These are phyloP conservation scores for Trichoderma simmonsii DNA, from an alignment of 2,329 filamentous ascomycete species.

Conservation along the genomic window DNA sequence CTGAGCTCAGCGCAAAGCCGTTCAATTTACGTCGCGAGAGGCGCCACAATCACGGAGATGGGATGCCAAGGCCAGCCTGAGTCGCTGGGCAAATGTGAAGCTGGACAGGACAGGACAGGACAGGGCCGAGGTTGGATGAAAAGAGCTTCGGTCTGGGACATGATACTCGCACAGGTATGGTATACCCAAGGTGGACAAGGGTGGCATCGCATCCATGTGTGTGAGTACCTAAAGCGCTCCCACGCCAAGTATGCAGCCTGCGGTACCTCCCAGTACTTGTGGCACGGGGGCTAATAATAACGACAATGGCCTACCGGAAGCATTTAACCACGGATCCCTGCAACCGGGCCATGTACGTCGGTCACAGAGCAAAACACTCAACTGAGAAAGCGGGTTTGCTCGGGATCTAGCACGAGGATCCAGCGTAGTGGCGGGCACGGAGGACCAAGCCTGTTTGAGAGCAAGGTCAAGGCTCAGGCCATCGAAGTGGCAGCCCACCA, in stretches of 20 bases:
- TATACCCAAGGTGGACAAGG: conserved; percentile 12
- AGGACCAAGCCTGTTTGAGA: conserved; percentile 18
- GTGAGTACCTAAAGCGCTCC: neutral
- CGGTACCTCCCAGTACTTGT: neutral
- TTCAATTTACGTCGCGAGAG: conserved; percentile 17
- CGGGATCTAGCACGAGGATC: conserved; percentile 18
- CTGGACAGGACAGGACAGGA: neutral
- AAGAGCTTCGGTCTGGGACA: conserved; percentile 16
- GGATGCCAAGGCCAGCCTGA: conserved; percentile 3
- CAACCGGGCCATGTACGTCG: neutral
- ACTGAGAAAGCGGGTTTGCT: conserved; percentile 18
- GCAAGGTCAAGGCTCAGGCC: conserved; percentile 17
- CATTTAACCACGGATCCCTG: conserved; percentile 15
- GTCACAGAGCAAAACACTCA: neutral
- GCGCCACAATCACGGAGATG: conserved; percentile 11
- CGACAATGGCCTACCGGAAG: conserved; percentile 14
- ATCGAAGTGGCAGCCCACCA: conserved; percentile 11
- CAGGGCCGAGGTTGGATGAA: conserved; percentile 7
- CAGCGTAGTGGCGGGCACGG: conserved; percentile 12
- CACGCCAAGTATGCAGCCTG: neutral
- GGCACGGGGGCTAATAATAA: conserved; percentile 10
- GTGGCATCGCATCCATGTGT: conserved; percentile 6
- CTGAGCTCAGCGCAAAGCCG: conserved; percentile 11
- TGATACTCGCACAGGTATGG: neutral
- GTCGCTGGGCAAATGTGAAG: neutral